phyloP scores from a whole-genome alignment of 139 green algal species.

The Desmodesmus armatus region DNA sequence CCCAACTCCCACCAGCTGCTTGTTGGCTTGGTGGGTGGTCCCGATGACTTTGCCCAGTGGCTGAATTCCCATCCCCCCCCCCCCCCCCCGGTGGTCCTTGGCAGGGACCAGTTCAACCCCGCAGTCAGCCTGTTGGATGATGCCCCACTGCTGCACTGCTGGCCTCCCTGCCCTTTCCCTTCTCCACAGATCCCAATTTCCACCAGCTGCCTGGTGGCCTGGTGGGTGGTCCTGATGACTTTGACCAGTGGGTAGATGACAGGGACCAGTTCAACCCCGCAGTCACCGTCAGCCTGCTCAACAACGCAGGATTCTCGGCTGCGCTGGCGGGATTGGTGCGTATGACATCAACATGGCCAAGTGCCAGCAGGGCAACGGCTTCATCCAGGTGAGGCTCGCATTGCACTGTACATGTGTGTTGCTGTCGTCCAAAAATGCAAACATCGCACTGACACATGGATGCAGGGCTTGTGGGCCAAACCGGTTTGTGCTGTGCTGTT shows the following conservation, averaged over 20 bases:
- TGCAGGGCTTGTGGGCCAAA: no score
- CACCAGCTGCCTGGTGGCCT: conserved; percentile 39
- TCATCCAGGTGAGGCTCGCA: no score
- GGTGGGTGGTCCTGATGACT: conserved; percentile 42
- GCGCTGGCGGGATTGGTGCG: conserved; percentile 31
- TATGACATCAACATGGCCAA: conserved; percentile 51
- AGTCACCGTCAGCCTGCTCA: conserved; percentile 26
- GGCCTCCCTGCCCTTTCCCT: no score
- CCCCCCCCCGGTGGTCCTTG: no score
- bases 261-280: conserved; percentile 40
- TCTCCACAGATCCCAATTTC: conserved; percentile 50
- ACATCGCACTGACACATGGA: no score
- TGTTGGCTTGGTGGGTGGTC: conserved; percentile 40
- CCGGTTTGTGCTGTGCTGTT: no score
- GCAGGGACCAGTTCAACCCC: conserved; percentile 39
- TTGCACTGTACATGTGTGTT: no score
- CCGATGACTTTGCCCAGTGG: conserved; percentile 29
- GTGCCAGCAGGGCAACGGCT: conserved; percentile 46
- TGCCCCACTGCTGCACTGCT: no score
- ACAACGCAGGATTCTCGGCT: conserved; percentile 44
- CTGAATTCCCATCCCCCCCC: no score
- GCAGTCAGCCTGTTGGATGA: conserved; percentile 6
- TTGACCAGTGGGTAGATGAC: conserved; percentile 28
- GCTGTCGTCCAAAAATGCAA: no score
- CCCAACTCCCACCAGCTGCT: conserved; percentile 47